These are phyloP conservation scores for Fremontodendron californicum DNA, from an alignment of 345 rosid genomes.

Conservation along the genomic window DNA sequence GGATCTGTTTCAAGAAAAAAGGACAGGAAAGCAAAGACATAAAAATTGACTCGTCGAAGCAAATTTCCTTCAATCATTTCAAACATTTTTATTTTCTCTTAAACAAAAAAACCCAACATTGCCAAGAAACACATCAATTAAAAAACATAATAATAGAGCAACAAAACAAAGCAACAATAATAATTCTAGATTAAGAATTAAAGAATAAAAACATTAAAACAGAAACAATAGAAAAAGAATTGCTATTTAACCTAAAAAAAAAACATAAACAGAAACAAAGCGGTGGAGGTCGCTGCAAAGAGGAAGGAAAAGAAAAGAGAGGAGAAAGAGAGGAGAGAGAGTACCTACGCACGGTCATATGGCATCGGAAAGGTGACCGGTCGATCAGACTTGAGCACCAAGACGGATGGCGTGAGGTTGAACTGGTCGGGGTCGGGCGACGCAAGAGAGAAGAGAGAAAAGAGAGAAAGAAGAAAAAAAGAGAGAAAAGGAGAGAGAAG, in stretches of 20 bases:
- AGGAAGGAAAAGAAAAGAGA: too few species aligned
- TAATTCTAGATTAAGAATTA: background rate
- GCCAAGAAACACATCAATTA: background rate
- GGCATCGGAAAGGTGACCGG: too few species aligned
- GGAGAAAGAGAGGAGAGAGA: too few species aligned
- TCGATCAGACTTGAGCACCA: too few species aligned
- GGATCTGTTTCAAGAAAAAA: slow-evolving; percentile 18
- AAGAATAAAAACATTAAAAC: background rate
- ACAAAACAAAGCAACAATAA: background rate
- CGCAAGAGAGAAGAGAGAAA: too few species aligned
- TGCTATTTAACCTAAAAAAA: background rate
- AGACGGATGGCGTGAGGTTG: too few species aligned
- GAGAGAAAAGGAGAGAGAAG: too few species aligned
- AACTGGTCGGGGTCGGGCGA: too few species aligned
- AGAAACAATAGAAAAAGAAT: background rate
- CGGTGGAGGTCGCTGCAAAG: too few species aligned
- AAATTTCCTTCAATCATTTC: slow-evolving; percentile 12
- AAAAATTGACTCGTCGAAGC: slow-evolving; percentile 40
- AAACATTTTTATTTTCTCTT: background rate
- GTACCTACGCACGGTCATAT: too few species aligned
- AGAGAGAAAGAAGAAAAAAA: too few species aligned
- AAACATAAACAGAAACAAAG: too few species aligned
- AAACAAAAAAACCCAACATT: background rate
- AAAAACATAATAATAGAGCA: background rate
- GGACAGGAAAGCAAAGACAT: slow-evolving; percentile 9